phyloP scores from a whole-genome alignment of 495 filamentous ascomycete species.

The Hypoxylon lienhwacheense region DNA sequence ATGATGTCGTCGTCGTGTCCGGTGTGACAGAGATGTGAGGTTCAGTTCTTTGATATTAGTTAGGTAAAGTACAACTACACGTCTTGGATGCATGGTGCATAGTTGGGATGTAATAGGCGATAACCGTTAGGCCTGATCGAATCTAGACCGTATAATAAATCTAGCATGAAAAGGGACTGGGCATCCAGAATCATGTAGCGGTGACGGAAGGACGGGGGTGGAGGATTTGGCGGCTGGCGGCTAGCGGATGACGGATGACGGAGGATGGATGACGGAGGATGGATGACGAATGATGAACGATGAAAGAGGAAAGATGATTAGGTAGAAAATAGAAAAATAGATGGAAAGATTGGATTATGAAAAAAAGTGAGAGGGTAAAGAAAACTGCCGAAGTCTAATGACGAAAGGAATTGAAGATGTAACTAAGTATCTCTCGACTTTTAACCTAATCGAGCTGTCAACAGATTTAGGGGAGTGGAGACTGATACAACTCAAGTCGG shows the following conservation, averaged over 20 bases:
- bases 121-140: constrained; percentile 6
- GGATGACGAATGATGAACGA: no score
- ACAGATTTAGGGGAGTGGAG: constrained; percentile 23
- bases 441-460: constrained; percentile 32
- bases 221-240: neutral
- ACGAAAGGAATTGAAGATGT: constrained; percentile 28
- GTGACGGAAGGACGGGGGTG: constrained; percentile 4
- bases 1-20: constrained; percentile 9
- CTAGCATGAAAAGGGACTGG: constrained; percentile 20
- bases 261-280: no score
- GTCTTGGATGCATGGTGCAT: neutral
- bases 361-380: constrained; percentile 4
- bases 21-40: constrained; percentile 2
- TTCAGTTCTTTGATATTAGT: no score
- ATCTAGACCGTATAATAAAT: constrained; percentile 27
- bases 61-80: constrained; percentile 4
- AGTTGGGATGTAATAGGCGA: neutral
- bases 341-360: neutral
- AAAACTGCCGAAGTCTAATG: constrained; percentile 36
- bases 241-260: no score
- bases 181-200: constrained; percentile 14
- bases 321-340: neutral
- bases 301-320: no score
- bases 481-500: constrained; percentile 22
- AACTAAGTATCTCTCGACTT: constrained; percentile 16